These are phyloP conservation scores for Talaromyces marneffei DNA, from an alignment of 2,329 filamentous ascomycete species.

Conservation along the genomic window DNA sequence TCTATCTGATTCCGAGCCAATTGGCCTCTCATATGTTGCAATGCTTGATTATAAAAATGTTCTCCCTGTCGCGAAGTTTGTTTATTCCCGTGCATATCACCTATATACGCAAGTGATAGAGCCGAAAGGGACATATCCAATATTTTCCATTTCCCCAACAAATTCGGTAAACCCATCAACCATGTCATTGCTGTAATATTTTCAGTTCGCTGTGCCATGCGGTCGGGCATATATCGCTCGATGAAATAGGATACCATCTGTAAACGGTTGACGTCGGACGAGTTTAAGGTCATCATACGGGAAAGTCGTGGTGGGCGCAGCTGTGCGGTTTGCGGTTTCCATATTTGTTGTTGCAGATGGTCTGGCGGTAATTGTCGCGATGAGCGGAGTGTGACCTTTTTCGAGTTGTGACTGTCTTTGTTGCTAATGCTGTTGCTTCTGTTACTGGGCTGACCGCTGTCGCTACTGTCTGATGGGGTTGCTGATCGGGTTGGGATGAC, in stretches of 20 bases:
- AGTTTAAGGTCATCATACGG: not conserved
- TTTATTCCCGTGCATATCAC: conserved; percentile 8
- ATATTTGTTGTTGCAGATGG: not conserved
- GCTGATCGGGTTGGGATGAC: conserved; percentile 10
- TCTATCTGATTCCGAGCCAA: conserved; percentile 9
- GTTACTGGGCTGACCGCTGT: not conserved
- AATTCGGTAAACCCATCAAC: conserved; percentile 6
- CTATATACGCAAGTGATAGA: conserved; percentile 12
- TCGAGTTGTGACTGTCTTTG: conserved; percentile 1
- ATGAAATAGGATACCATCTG: conserved; percentile 13
- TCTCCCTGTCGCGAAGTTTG: conserved; percentile 6
- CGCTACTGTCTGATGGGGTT: not conserved
- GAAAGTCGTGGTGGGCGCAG: not conserved
- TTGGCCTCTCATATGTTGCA: conserved; percentile 9
- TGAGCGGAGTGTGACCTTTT: conserved; percentile 10
- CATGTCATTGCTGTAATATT: conserved; percentile 13
- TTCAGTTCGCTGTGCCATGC: not conserved
- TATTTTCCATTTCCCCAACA: conserved; percentile 9
- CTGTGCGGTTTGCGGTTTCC: not conserved
- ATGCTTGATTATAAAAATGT: conserved; percentile 7
- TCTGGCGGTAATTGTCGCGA: conserved; percentile 10
- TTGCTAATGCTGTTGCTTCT: not conserved
- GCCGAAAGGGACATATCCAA: conserved; percentile 13
- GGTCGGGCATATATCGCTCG: conserved; percentile 10
- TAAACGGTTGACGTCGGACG: not conserved